Base-by-base conservation (phyloP, 1,284 basidiomycete species). In the Macrocystidia cucumis region DNA sequence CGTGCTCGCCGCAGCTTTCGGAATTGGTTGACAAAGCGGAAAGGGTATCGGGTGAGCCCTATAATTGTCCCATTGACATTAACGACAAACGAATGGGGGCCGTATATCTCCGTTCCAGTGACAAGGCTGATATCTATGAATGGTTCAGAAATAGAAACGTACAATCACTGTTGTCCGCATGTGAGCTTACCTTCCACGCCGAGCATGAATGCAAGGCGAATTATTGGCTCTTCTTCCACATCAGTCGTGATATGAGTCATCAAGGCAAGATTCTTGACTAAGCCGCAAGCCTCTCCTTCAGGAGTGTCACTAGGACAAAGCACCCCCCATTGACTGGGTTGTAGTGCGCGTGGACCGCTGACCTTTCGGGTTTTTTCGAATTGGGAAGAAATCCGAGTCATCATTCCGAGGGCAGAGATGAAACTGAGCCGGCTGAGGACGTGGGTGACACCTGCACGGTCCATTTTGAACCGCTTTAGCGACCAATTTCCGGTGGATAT, bases 201-300 rank as follows among this genome's bases (percentile, higher is more conserved):
- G 18, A 98, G 76, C 76, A 96, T 85, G 60, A 87, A 96, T 2
- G 91, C 85, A 29, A 98, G 67, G 42, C 81, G 75, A 48, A 91
- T 79, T 42, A 99, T 89, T 2, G 96, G 93, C 44, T 84, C 89
- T 59, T 99, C 96, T 43, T 96, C 92, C 12, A 95, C 92, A 58
- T 98, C 96, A 16, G 97, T 98, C 9, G 96, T 99, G 59, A 99
- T 99, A 60, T 99, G 97, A 2, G 97, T 98, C 93, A 98, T 99
- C 27, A 98, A 72, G 2, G 96, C 97, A 39, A 99, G 65, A 60
- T 99, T 99, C 69, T 99, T 99, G 32, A 99, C 97, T 40, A 99
- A 66, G 34, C 96, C 96, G 56, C 96, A 99, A 4, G 96, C 96
- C 62, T 99, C 96, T 55, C 96, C 97, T 79, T 99, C 96, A 0